phyloP scores from a whole-genome alignment of 2,329 filamentous ascomycete genomes.

The Clonostachys rosea region DNA sequence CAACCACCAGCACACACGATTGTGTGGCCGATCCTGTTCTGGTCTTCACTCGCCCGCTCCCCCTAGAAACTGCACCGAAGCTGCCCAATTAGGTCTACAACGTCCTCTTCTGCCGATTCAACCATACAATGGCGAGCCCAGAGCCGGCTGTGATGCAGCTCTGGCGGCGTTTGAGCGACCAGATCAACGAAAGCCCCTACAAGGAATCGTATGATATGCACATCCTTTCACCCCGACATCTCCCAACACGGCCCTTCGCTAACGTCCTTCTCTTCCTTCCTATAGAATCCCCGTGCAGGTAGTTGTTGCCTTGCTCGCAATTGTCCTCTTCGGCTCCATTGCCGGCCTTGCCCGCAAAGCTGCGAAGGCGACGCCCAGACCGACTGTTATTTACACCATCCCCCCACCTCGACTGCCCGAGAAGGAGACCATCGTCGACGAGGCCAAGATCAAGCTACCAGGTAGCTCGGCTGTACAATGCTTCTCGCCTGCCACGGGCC shows the following conservation, averaged over 20 bases:
- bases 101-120: too few species aligned
- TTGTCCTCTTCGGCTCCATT: slow-evolving; percentile 21
- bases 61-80: too few species aligned
- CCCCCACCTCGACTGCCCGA: slow-evolving; percentile 57
- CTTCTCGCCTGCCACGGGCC: slow-evolving; percentile 85
- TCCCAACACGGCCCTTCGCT: not conserved
- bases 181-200: slow-evolving; percentile 1
- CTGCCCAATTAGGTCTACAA: too few species aligned
- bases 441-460: slow-evolving; percentile 58
- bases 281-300: slow-evolving; percentile 19
- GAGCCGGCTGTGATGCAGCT: not conserved
- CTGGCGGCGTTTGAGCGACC: slow-evolving; percentile 4
- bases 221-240: slow-evolving; percentile 3
- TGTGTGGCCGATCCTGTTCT: too few species aligned
- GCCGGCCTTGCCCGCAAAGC: slow-evolving; percentile 16
- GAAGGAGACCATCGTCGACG: slow-evolving; percentile 32
- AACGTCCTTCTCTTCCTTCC: not conserved
- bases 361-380: slow-evolving; percentile 4
- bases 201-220: not conserved
- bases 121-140: too few species aligned
- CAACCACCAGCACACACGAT: too few species aligned
- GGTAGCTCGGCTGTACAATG: slow-evolving; percentile 71
- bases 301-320: slow-evolving; percentile 16
- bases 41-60: too few species aligned
- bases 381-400: slow-evolving; percentile 53